Conservation (phyloP, 768 basidiomycete genomes). For the Lactarius tabidus region DNA sequence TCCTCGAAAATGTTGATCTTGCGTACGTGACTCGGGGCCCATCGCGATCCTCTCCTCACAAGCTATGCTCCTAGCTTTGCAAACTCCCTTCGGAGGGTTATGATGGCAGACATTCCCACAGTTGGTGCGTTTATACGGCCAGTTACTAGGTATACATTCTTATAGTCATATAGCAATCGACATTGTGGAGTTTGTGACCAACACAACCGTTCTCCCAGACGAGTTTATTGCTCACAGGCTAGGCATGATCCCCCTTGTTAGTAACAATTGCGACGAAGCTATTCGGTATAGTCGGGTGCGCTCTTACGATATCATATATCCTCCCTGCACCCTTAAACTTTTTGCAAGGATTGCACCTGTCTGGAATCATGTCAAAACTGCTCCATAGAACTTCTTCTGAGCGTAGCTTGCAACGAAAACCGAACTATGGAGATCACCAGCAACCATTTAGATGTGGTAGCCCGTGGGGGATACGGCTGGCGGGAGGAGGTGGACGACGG, state of each 20-base stretch:
- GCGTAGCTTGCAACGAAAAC: constrained; percentile 64
- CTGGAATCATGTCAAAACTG: constrained; percentile 80
- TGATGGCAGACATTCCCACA: constrained; percentile 96
- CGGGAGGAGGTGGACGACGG: constrained; percentile 47
- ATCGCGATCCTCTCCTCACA: constrained; percentile 14
- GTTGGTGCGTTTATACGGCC: constrained; percentile 59
- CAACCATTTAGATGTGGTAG: constrained; percentile 67
- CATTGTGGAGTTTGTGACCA: constrained; percentile 87
- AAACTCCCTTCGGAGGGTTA: constrained; percentile 87
- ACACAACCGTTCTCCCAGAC: constrained; percentile 91
- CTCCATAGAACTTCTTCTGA: constrained; percentile 75
- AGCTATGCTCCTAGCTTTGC: constrained; percentile 61
- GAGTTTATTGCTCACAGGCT: constrained; percentile 97
- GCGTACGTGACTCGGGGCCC: constrained; percentile 53
- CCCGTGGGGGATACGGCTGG: constrained; percentile 28
- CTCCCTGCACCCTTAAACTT: not conserved
- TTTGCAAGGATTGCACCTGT: constrained; percentile 84
- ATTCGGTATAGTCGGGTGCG: constrained; percentile 74
- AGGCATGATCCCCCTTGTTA: constrained; percentile 89
- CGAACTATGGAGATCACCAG: constrained; percentile 85
- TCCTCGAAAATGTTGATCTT: constrained; percentile 93
- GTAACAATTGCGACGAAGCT: constrained; percentile 83
- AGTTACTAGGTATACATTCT: not conserved
- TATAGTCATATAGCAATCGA: constrained; percentile 70
- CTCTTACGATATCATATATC: constrained; percentile 14